Base-by-base conservation (phyloP, 495 filamentous ascomycete species). In the Glarea lozoyensis region DNA sequence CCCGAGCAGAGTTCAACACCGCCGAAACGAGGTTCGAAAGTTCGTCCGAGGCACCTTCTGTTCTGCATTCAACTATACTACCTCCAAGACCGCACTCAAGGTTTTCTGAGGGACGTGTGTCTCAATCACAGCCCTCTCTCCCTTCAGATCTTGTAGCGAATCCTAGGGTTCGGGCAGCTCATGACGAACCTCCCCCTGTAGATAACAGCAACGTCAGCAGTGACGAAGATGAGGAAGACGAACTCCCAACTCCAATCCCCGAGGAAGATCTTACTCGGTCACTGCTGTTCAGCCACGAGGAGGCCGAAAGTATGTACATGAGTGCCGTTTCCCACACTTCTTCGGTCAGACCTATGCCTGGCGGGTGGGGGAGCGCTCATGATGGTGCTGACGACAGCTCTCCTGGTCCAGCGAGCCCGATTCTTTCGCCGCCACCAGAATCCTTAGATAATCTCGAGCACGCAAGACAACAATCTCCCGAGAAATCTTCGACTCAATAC, bases 231-330 rank as follows among this genome's bases (percentile, higher is more conserved):
- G n/a, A n/a, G n/a, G n/a, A n/a, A n/a, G n/a, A n/a, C n/a, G 47
- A 49, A 12, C 29, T 20, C 18, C 23, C 40, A 1, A 46, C 54
- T 1, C 43, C 50, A 17, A 13, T 45, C 13, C 37, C 30, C 0
- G 54, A 48, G 24, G 48, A 50, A 16, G 46, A 57, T 38, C 70
- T 86, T 12, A 64, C 72, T 15, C 54, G 85, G 46, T 97, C 93
- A 9, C 86, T 73, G 49, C 58, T 92, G 12, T 97, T 88, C 58
- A 89, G 78, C 40, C 82, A 93, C 43, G 87, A 93, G 44, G 88
- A 97, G 45, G 92, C 92, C 0, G 82, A 90, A 53, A 97, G 92
- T 61, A 83, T 99, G 79, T 97, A 97, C 50, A 89, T 96, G 71
- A 76, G 72, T 42, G 71, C 72, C 2, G 68, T 74, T 31, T 72